These are phyloP conservation scores for Ophiosphaerella herpotricha DNA, from an alignment of 2,329 filamentous ascomycete genomes.

Conservation along the genomic window DNA sequence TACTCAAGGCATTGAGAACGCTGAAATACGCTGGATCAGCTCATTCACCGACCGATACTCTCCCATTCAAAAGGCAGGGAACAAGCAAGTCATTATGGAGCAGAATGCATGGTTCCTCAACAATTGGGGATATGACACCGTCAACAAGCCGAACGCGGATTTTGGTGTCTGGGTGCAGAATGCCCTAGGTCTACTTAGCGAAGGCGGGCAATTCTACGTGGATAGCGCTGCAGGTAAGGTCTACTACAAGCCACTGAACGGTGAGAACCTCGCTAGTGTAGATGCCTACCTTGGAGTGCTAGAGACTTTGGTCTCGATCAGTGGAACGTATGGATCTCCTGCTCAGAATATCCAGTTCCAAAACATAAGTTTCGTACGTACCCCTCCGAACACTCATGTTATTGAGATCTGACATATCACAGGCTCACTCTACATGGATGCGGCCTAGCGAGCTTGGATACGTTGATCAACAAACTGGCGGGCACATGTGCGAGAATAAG, in stretches of 20 bases:
- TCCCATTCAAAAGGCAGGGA: constrained; percentile 11
- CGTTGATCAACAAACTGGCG: constrained; percentile 19
- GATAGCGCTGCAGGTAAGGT: constrained; percentile 17
- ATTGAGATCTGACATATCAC: constrained; percentile 1
- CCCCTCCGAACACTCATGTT: not conserved
- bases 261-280: constrained; percentile 14
- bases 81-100: constrained; percentile 15
- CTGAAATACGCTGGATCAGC: constrained; percentile 20
- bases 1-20: constrained; percentile 11
- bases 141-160: constrained; percentile 15
- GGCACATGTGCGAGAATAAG: constrained; percentile 18
- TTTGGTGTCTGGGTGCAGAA: constrained; percentile 24
- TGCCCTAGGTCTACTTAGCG: constrained; percentile 13
- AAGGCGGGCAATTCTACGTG: constrained; percentile 19
- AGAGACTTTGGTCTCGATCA: constrained; percentile 13
- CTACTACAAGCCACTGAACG: constrained; percentile 17
- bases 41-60: constrained; percentile 20
- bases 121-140: constrained; percentile 18
- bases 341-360: constrained; percentile 16
- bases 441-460: constrained; percentile 12
- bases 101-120: constrained; percentile 18
- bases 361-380: constrained; percentile 14
- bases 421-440: constrained; percentile 19
- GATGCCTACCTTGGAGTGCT: constrained; percentile 13
- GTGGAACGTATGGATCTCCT: constrained; percentile 16